These are phyloP conservation scores for Thymus mandschuricus DNA, from an alignment of 257 asterid species.

Conservation along the genomic window DNA sequence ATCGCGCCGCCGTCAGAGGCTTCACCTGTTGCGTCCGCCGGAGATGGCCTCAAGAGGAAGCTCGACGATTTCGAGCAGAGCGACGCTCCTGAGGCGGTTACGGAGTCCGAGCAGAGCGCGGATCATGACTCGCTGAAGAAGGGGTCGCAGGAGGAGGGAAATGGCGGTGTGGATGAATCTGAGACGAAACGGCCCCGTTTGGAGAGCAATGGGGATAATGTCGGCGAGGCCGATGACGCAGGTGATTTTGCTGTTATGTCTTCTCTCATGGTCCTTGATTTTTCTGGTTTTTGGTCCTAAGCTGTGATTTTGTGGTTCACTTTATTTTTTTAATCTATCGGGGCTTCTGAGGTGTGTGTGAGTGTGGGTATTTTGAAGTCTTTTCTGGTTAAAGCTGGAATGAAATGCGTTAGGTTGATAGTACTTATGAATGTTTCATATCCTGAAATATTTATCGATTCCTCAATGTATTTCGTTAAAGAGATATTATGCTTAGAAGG, in stretches of 20 bases:
- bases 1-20: conserved; percentile 41
- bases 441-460: neutral
- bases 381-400: conserved; percentile 1
- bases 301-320: neutral
- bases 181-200: conserved; percentile 82
- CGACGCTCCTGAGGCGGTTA: conserved; percentile 44
- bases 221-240: conserved; percentile 38
- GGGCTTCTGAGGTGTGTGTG: neutral
- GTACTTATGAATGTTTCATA: neutral
- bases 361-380: neutral
- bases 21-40: conserved; percentile 33
- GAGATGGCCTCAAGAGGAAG: conserved; percentile 80
- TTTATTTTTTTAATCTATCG: neutral
- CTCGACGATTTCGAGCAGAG: conserved; percentile 75
- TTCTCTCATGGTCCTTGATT: neutral
- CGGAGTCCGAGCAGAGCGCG: conserved; percentile 33
- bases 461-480: conserved; percentile 3
- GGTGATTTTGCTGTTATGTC: conserved; percentile 42
- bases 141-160: conserved; percentile 46
- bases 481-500: neutral
- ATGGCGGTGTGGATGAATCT: conserved; percentile 53
- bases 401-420: neutral
- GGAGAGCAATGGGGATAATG: conserved; percentile 53
- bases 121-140: conserved; percentile 42
- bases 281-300: neutral